Percentiles rank a stretch among this genome's conserved stretches.
phyloP scores from a whole-genome alignment of 164 flowering plant genomes.

The Magnolia changhungtana region DNA sequence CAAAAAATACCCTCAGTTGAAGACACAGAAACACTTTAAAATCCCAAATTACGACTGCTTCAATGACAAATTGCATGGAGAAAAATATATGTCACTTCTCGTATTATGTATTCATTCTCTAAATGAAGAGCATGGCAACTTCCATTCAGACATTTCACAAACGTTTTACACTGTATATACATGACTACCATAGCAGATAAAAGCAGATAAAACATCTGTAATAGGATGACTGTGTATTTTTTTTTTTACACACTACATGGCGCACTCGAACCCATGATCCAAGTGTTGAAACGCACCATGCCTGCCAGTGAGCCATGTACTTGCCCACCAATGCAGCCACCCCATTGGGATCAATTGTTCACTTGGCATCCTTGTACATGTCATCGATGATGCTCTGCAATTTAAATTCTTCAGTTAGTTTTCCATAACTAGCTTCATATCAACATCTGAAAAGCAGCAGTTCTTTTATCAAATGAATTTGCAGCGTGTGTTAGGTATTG shows the following conservation, averaged over 20 bases:
- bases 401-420: neutral
- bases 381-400: constrained; percentile 55
- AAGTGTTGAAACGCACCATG: too few species aligned
- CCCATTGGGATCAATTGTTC: neutral
- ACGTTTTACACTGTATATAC: neutral
- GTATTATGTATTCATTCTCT: neutral
- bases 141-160: neutral
- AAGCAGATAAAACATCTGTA: neutral
- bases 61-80: too few species aligned
- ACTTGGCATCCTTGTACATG: constrained; percentile 60
- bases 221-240: neutral
- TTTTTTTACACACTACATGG: too few species aligned
- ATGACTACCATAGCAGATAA: neutral
- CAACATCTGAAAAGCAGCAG: neutral
- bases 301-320: neutral
- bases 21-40: too few species aligned
- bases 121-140: constrained; percentile 1
- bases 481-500: neutral
- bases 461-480: neutral
- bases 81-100: too few species aligned
- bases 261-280: too few species aligned
- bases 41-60: too few species aligned
- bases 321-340: neutral
- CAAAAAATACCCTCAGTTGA: too few species aligned
- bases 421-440: neutral